These are phyloP conservation scores for Diospyros lotus DNA, from an alignment of 148 eudicot genomes.

Conservation along the genomic window DNA sequence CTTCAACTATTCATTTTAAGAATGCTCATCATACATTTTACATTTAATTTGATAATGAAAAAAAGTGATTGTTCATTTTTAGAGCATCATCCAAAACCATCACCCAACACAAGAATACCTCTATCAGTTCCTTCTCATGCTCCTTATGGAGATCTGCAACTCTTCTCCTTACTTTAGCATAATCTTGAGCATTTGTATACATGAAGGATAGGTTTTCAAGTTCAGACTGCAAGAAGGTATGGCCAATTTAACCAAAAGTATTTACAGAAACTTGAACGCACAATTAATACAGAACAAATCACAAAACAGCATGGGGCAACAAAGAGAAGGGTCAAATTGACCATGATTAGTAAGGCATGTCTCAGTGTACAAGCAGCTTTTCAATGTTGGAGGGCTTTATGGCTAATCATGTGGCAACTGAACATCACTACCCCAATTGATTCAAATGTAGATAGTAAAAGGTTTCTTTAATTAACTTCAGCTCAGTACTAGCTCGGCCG, in stretches of 20 bases:
- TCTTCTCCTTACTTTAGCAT: conserved; percentile 60
- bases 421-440: neutral
- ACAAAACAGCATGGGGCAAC: neutral
- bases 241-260: conserved; percentile 4
- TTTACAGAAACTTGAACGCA: neutral
- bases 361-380: conserved; percentile 7
- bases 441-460: too few relatives aligned
- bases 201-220: conserved; percentile 93
- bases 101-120: conserved; percentile 39
- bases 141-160: conserved; percentile 74
- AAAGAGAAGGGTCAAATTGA: neutral
- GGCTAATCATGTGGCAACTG: neutral
- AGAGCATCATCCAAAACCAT: neutral
- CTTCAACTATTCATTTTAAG: neutral
- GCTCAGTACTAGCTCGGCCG: neutral
- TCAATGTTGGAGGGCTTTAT: neutral
- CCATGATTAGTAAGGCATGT: neutral
- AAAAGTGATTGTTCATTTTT: neutral
- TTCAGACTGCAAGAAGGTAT: conserved; percentile 66
- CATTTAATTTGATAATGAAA: neutral
- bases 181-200: conserved; percentile 88
- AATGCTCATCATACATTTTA: conserved; percentile 3
- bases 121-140: conserved; percentile 77
- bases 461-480: too few relatives aligned
- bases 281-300: neutral